Evolutionary conservation across 2,329 filamentous ascomycete species (phyloP), one percentile per base, ranked within the genome.

Genomic region (Penicillium sp.): DNA sequence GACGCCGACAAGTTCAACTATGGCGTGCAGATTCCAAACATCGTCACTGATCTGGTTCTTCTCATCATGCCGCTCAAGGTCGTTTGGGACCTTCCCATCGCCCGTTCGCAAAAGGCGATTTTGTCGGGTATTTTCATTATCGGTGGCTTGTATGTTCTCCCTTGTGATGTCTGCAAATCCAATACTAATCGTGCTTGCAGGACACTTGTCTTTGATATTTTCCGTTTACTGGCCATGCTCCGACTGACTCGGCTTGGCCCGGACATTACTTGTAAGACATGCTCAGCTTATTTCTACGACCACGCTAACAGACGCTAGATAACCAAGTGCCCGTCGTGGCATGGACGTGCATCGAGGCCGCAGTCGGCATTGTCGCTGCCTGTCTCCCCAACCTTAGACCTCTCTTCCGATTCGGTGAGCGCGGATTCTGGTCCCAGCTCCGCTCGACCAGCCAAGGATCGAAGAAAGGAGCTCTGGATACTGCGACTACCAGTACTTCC

Each of bases 311-410:
- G 2, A 2, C 9, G 28, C 12, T 13, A 58, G 54, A 58, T 17
- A 52, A 45, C 23, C 49, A 59, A 49, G 50, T 57, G 11, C 39
- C 45, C 9, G 28, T 43, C 14, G 54, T 50, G 16, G 55, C 58
- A n/a, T 60, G 56, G 57, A 57, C 56, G 10, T 58, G 54, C 36
- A 55, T 59, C 23, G 56, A 60, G 20, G 50, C 54, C 7, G 51
- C 53, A 4, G 53, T 59, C 3, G 55, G 55, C 8, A 57, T 59
- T 14, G 51, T 52, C 2, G 53, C 54, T 0, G 49, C 51, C 8
- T 59, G 55, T 29, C 36, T 59, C 3, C 47, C 51, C 2, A 60
- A 57, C 36, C 56, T 59, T 51, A 50, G 54, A 9, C 54, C 55
- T 6, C 34, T 57, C 10, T 57, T 57, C 37, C 55, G 51, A 27